These are phyloP conservation scores for Pseudopyricularia javanii DNA, from an alignment of 2,329 filamentous ascomycete species.

Conservation along the genomic window DNA sequence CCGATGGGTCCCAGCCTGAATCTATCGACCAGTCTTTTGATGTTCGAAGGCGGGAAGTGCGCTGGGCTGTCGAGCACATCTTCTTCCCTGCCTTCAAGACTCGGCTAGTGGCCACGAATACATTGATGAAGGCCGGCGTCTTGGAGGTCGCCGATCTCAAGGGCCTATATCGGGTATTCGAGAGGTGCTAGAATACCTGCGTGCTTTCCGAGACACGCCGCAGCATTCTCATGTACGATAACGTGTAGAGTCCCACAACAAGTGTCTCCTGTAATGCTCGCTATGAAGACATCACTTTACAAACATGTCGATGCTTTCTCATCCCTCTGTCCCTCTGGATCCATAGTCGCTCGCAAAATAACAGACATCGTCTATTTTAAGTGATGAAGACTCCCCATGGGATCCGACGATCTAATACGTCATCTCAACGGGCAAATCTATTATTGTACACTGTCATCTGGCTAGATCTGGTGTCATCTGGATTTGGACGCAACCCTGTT, in stretches of 20 bases:
- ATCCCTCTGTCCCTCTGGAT: not conserved
- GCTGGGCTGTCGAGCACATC: constrained; percentile 66
- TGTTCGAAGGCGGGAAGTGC: constrained; percentile 55
- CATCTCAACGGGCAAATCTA: not conserved
- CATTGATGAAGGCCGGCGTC: constrained; percentile 60
- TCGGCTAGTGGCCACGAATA: constrained; percentile 68
- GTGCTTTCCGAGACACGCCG: not conserved
- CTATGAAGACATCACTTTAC: too few relatives aligned
- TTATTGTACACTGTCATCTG: constrained; percentile 3
- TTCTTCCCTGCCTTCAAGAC: constrained; percentile 84
- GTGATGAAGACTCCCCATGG: not conserved
- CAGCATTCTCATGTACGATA: not conserved
- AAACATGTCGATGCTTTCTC: too few relatives aligned
- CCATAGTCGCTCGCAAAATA: not conserved
- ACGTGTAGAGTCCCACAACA: not conserved
- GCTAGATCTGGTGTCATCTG: not conserved
- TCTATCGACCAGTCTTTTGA: constrained; percentile 31
- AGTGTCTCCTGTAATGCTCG: not conserved
- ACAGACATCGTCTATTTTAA: not conserved
- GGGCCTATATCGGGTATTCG: constrained; percentile 87
- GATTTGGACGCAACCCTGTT: not conserved
- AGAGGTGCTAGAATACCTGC: constrained; percentile 58
- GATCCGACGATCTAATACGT: not conserved
- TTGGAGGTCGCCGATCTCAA: constrained; percentile 87
- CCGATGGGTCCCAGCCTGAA: constrained; percentile 21